Conservation (phyloP, 2,329 filamentous ascomycete species). For the Lizonia empirigonia region DNA sequence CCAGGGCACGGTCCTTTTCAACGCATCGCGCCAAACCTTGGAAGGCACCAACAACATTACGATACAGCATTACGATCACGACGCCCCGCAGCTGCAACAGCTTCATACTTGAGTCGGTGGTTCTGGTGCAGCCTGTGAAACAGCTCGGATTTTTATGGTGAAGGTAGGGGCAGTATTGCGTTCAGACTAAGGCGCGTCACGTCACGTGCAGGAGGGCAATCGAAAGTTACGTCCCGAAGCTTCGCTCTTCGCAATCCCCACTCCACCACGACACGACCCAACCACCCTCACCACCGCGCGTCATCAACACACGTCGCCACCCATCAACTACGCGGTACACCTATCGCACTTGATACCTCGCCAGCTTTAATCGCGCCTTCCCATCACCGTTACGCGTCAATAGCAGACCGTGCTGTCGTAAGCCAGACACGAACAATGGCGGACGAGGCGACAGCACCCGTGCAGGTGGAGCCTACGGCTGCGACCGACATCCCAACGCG, state of each 20-base stretch:
- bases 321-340: constrained; percentile 42
- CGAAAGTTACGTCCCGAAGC: constrained; percentile 30
- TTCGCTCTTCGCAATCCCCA: constrained; percentile 35
- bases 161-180: constrained; percentile 19
- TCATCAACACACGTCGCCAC: constrained; percentile 39
- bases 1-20: constrained; percentile 31
- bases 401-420: constrained; percentile 39
- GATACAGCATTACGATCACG: constrained; percentile 29
- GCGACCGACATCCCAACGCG: constrained; percentile 39
- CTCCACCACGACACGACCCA: constrained; percentile 36
- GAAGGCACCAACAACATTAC: constrained; percentile 31
- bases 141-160: constrained; percentile 29
- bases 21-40: constrained; percentile 35
- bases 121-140: constrained; percentile 16
- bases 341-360: constrained; percentile 33
- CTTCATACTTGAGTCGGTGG: constrained; percentile 19
- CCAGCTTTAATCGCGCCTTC: constrained; percentile 39
- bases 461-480: constrained; percentile 35
- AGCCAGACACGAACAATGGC: constrained; percentile 45
- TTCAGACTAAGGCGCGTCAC: constrained; percentile 25
- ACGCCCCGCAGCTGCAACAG: constrained; percentile 30
- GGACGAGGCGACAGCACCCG: constrained; percentile 40
- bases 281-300: constrained; percentile 44
- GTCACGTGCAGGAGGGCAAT: constrained; percentile 25
- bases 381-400: constrained; percentile 44